Base-by-base conservation (phyloP, 2,329 filamentous ascomycete species). In the Aureobasidium sp. region DNA sequence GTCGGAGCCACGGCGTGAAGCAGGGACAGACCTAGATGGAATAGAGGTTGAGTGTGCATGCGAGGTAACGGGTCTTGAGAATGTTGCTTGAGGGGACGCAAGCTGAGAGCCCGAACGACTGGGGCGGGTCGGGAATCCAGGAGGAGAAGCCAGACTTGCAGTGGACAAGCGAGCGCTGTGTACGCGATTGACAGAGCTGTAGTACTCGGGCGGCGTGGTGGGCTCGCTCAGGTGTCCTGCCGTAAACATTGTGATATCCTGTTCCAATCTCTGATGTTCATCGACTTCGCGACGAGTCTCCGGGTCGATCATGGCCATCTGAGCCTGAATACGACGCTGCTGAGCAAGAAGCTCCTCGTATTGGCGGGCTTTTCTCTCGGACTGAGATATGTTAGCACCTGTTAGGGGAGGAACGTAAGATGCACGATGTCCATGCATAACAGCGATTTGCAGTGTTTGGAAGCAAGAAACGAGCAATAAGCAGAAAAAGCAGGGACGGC, bases 191-290 rank as follows among this genome's bases (percentile, higher is more conserved):
- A 61, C 29, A 6, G 58, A 53, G 63, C 84, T 84, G 65, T 95
- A 87, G 73, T 94, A 93, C 73, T 97, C 94, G 33, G 94, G 94
- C 23, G 94, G 94, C 23, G 94, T 99, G 1, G 94, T 96, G 17
- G 94, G 94, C 75, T 97, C 93, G 67, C 90, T 96, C 71, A 95
- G 89, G 68, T 92, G 88, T 58, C 89, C 89, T 63, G 84, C 79
- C 63, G 80, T 75, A 68, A 80, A 78, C 77, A 75, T 69, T 75
- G 77, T 68, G 61, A 95, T 81, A 67, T 94, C 89, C 67, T 90
- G 86, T 69, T 91, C 87, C 77, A 97, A 88, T 72, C 89, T 86
- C 61, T 88, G 85, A 68, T 95, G 85, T 70, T 96, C 91, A 67
- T 88, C 83, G 71, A 92, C 90, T 70, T 94, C 89, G 64, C 83